Conservation (phyloP, 345 rosid species). For the Lagerstroemia speciosa region DNA sequence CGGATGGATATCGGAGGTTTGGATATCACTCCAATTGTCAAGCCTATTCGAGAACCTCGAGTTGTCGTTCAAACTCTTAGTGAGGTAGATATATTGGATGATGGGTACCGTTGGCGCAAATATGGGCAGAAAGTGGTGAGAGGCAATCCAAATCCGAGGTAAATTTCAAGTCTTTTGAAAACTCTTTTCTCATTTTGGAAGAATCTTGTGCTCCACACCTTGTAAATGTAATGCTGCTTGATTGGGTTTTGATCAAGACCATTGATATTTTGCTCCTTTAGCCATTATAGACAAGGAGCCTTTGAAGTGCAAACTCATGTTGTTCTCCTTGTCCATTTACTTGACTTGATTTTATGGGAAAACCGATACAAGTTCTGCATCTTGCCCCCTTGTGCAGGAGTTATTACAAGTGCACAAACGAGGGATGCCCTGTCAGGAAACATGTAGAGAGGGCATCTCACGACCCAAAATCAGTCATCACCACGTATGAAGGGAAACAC, state of each 20-base stretch:
- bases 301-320: background rate
- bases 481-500: constrained; percentile 98
- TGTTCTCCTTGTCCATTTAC: background rate
- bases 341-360: background rate
- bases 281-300: background rate
- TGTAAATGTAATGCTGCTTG: background rate
- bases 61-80: constrained; percentile 97
- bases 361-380: background rate
- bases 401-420: constrained; percentile 93
- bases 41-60: constrained; percentile 96
- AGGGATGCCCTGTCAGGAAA: constrained; percentile 90
- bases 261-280: background rate
- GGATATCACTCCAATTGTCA: constrained; percentile 81
- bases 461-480: constrained; percentile 97
- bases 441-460: constrained; percentile 98
- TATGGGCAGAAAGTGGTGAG: constrained; percentile 99
- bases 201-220: background rate
- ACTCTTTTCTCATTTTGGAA: background rate
- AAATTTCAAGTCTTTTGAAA: constrained; percentile 4
- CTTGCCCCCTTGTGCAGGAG: constrained; percentile 46
- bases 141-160: constrained; percentile 99
- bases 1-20: constrained; percentile 59
- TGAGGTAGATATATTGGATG: constrained; percentile 95
- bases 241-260: background rate
- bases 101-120: constrained; percentile 99